phyloP scores from a whole-genome alignment of 1,284 basidiomycete genomes.

The Caloboletus firmus region DNA sequence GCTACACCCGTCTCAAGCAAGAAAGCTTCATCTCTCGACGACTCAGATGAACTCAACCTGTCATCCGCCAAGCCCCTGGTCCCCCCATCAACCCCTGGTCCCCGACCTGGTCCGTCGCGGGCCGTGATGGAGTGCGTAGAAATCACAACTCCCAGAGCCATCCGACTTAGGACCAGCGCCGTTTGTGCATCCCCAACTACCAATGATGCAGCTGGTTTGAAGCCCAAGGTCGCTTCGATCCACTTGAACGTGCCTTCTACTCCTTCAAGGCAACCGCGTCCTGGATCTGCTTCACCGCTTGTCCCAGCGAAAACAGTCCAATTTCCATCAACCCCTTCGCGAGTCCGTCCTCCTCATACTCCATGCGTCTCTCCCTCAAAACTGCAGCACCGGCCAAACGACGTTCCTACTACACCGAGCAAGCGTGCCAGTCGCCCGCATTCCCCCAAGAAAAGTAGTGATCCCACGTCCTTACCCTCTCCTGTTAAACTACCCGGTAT shows the following conservation, averaged over 20 bases:
- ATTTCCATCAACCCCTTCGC: constrained; percentile 27
- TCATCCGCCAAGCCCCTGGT: constrained; percentile 19
- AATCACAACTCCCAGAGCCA: constrained; percentile 34
- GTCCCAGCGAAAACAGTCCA: constrained; percentile 1
- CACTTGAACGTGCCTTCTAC: constrained; percentile 19
- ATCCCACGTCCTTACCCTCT: constrained; percentile 6
- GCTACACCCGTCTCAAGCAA: background rate
- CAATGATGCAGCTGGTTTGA: constrained; percentile 1
- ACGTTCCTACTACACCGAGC: constrained; percentile 23
- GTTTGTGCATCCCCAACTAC: constrained; percentile 16
- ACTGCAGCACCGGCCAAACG: background rate
- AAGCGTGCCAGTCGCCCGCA: constrained; percentile 8
- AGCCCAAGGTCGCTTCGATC: background rate
- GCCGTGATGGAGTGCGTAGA: constrained; percentile 43
- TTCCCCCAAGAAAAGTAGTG: constrained; percentile 19
- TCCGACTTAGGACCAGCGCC: constrained; percentile 1
- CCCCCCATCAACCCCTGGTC: constrained; percentile 34
- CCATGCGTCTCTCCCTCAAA: constrained; percentile 23
- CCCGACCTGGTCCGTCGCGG: constrained; percentile 25
- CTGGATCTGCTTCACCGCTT: background rate
- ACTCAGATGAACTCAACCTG: constrained; percentile 41
- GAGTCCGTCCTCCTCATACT: constrained; percentile 25
- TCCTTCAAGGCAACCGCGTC: constrained; percentile 17
- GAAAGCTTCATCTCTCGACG: constrained; percentile 7
- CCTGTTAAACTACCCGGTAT: constrained; percentile 23